Evolutionary conservation across 2,329 filamentous ascomycete species (phyloP).

Genomic region (Trichoderma cornu-damae): DNA sequence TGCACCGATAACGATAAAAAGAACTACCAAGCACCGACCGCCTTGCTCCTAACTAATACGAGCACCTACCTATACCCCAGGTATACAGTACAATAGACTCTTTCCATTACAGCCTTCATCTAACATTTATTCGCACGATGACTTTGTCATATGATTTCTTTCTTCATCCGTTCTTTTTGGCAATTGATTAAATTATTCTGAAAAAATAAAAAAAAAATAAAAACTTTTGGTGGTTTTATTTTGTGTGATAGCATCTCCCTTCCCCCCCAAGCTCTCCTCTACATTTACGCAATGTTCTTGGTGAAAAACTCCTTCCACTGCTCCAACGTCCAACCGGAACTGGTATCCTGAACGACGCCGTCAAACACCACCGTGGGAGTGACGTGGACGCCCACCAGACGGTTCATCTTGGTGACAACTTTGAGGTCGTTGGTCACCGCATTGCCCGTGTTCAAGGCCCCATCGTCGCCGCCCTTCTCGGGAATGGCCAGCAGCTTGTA

Average conservation of each 20-base stretch:
- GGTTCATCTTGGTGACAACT: constrained; percentile 71
- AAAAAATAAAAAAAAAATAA: too few species aligned
- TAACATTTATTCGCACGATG: not conserved
- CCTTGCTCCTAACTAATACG: too few species aligned
- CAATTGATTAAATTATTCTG: too few species aligned
- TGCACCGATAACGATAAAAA: constrained; percentile 15
- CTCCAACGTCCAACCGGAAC: constrained; percentile 68
- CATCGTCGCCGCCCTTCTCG: constrained; percentile 62
- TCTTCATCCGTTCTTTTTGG: too few species aligned
- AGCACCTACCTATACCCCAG: too few species aligned
- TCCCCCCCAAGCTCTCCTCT: too few species aligned
- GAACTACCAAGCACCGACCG: too few species aligned
- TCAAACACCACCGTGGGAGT: constrained; percentile 88
- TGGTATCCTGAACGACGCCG: constrained; percentile 76
- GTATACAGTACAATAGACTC: too few species aligned
- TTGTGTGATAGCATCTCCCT: too few species aligned
- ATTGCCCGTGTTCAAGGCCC: constrained; percentile 72
- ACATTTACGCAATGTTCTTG: constrained; percentile 44
- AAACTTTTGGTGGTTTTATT: not conserved
- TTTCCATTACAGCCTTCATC: not conserved
- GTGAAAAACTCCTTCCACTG: constrained; percentile 84
- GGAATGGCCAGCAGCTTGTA: constrained; percentile 64
- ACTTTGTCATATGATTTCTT: too few species aligned
- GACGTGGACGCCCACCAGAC: constrained; percentile 79
- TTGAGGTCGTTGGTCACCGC: constrained; percentile 80